Conservation (phyloP, 2,329 filamentous ascomycete genomes). For the Alternaria metachromatica region DNA sequence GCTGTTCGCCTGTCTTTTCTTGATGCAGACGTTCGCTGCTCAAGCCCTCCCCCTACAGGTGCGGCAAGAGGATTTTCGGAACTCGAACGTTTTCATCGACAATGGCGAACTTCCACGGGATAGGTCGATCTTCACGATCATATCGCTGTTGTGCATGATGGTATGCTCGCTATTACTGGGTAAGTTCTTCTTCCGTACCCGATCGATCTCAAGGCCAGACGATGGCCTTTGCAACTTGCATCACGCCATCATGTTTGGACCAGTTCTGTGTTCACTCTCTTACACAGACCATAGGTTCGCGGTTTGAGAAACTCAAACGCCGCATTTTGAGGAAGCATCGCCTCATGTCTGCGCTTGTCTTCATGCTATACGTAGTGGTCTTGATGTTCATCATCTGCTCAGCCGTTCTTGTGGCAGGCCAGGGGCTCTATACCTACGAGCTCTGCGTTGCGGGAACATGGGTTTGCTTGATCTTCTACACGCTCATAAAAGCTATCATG, state of each 20-base stretch:
- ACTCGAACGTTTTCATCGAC: not conserved
- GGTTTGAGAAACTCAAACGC: not conserved
- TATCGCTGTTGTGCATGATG: slow-evolving; percentile 6
- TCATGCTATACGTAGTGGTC: slow-evolving; percentile 24
- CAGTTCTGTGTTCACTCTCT: not conserved
- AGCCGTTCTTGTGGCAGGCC: slow-evolving; percentile 35
- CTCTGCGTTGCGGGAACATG: slow-evolving; percentile 44
- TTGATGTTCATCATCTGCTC: slow-evolving; percentile 24
- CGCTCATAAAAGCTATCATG: slow-evolving; percentile 39
- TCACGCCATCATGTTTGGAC: not conserved
- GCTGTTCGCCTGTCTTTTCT: not conserved
- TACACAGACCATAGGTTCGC: slow-evolving; percentile 1
- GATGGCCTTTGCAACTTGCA: not conserved
- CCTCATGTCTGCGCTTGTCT: slow-evolving; percentile 22
- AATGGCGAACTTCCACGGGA: not conserved
- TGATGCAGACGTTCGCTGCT: not conserved
- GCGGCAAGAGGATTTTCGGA: not conserved
- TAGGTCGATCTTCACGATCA: not conserved
- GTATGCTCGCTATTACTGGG: slow-evolving; percentile 6
- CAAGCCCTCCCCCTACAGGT: not conserved
- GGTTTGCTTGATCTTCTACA: slow-evolving; percentile 48
- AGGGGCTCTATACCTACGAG: slow-evolving; percentile 31
- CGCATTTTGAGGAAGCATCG: slow-evolving; percentile 13
- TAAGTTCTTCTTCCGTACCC: not conserved
- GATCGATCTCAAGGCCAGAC: not conserved